These are phyloP conservation scores for Globisporangium polare DNA, from an alignment of 352 stramenopile species.

Conservation along the genomic window DNA sequence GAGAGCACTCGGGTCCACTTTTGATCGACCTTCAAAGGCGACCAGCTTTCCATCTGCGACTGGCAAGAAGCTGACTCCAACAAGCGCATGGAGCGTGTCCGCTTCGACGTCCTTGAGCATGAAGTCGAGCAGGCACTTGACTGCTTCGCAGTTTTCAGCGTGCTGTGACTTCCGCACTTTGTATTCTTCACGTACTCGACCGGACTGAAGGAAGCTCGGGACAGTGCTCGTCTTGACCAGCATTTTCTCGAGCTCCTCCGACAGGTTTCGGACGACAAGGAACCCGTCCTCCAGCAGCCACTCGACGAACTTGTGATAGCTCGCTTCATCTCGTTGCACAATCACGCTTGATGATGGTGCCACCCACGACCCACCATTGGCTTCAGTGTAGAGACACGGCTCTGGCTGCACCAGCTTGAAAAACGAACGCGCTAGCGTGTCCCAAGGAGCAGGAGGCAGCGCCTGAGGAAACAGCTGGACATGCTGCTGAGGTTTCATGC, in stretches of 20 bases:
- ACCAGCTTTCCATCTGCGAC: conserved; percentile 46
- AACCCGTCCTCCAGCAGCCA: conserved; percentile 50
- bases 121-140: conserved; percentile 39
- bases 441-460: conserved; percentile 49
- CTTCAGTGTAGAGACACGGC: conserved; percentile 45
- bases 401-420: conserved; percentile 34
- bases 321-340: conserved; percentile 28
- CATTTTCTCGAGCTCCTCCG: conserved; percentile 42
- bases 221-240: conserved; percentile 43
- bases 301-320: conserved; percentile 32
- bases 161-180: conserved; percentile 37
- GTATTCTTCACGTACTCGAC: conserved; percentile 35
- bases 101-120: conserved; percentile 39
- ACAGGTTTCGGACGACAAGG: conserved; percentile 41
- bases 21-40: conserved; percentile 26
- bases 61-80: conserved; percentile 54
- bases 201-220: conserved; percentile 33
- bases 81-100: conserved; percentile 22
- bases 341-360: conserved; percentile 35
- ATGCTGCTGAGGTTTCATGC: conserved; percentile 34
- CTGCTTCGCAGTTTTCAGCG: conserved; percentile 29
- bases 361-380: conserved; percentile 39
- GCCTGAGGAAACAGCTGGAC: conserved; percentile 41
- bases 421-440: conserved; percentile 35
- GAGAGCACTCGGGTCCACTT: conserved; percentile 28